Evolutionary conservation across 2,329 filamentous ascomycete genomes (phyloP).

Genomic region (Aspergillus alliaceus): DNA sequence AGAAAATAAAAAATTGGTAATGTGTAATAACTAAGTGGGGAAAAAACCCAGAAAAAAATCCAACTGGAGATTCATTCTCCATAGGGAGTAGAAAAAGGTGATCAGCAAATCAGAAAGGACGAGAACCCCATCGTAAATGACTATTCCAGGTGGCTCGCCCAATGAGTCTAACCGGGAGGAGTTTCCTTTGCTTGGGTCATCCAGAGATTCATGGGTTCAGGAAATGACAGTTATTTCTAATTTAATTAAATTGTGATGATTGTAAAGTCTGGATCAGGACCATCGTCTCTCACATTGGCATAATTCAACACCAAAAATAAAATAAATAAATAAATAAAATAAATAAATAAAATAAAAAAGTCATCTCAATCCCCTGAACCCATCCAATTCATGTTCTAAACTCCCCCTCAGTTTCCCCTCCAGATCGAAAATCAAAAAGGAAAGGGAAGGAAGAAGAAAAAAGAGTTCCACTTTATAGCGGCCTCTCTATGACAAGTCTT

Average conservation of each 20-base stretch:
- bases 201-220: background rate
- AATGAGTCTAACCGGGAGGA: conserved; percentile 14
- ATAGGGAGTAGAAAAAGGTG: conserved; percentile 13
- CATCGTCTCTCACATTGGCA: no score
- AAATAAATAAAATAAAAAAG: background rate
- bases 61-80: conserved; percentile 13
- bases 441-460: background rate
- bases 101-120: conserved; percentile 17
- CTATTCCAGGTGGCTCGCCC: conserved; percentile 3
- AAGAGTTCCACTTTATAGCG: background rate
- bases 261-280: background rate
- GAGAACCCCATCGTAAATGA: conserved; percentile 8
- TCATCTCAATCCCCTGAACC: no score
- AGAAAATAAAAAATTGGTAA: background rate
- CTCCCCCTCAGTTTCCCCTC: background rate
- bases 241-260: background rate
- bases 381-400: no score
- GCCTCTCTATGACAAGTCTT: background rate
- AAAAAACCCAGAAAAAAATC: conserved; percentile 9
- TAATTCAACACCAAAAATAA: no score
- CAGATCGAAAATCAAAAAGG: background rate
- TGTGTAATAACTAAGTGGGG: conserved; percentile 19
- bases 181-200: background rate
- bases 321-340: no score
- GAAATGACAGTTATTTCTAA: background rate